Percentiles rank a stretch among this genome's conserved stretches.
Conservation (phyloP, 345 rosid genomes). For the Gossypium stocksii region DNA sequence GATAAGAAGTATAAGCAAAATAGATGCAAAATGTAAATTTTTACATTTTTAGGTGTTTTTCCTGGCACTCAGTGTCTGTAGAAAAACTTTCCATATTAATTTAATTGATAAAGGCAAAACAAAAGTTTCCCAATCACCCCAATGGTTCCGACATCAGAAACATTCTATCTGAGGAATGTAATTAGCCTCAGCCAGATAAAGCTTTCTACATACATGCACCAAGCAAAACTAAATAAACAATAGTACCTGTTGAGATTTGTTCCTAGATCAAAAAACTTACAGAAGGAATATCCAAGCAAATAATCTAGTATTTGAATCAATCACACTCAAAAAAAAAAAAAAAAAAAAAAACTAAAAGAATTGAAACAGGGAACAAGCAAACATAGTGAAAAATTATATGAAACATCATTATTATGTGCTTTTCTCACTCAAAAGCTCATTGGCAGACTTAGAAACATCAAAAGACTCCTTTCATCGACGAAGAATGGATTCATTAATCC, state of each 20-base stretch:
- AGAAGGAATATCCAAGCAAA: neutral
- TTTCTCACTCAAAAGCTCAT: conserved; percentile 3
- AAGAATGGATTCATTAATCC: no score
- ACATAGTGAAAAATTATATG: neutral
- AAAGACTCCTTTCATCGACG: no score
- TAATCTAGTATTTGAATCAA: neutral
- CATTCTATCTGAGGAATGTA: neutral
- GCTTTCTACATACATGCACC: neutral
- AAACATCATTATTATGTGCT: neutral
- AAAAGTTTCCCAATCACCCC: neutral
- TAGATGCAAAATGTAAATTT: neutral
- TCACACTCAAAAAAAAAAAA: neutral
- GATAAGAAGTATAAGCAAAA: neutral
- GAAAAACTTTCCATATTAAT: conserved; percentile 2
- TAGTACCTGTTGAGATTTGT: neutral
- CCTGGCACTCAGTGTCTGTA: neutral
- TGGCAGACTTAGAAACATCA: neutral
- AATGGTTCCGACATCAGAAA: neutral
- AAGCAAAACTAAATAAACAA: neutral
- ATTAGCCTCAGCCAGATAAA: neutral
- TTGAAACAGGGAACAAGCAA: neutral
- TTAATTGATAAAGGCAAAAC: neutral
- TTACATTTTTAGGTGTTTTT: neutral
- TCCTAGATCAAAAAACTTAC: neutral
- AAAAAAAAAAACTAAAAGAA: neutral